Base-by-base conservation (phyloP, 2,329 filamentous ascomycete genomes). In the Pseudogymnoascus sp. region DNA sequence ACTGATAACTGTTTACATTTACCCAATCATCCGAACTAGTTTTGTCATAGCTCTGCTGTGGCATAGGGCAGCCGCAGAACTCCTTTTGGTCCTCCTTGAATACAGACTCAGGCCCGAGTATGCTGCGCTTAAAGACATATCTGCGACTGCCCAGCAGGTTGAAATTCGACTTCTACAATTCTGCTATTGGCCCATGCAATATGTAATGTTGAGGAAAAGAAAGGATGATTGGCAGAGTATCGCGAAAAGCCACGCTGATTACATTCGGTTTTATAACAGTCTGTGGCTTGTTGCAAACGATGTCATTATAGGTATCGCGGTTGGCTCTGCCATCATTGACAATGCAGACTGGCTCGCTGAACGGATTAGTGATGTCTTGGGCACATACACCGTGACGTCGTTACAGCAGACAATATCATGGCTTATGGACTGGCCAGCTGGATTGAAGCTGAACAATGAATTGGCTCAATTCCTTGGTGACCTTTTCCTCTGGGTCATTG, bases 181-280 rank as follows among this genome's bases (percentile, higher is more conserved):
- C 72, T 97, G 93, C 75, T 99, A 99, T 74, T 97, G 93, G 92
- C 95, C 94, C 2, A 91, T 96, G 75, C 93, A 99, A 74, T 97
- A 97, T 72, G 82, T 93, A 44, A 97, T 92, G 13, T 76, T 99
- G 55, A 88, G 92, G n/a, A 87, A 90, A 71, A 83, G 92, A 39
- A 95, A 96, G 72, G 86, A 88, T 65, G 91, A 96, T 69, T 97
- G 94, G 93, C 90, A 92, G 63, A 97, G 93, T 73, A 89, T 97
- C 62, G 97, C 92, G 0, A 94, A 89, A 58, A 96, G 89, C 69
- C 93, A 99, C 74, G 91, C 93, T 0, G 94, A 99, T 74, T 99
- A 99, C 74, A 99, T 99, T 67, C 89, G 94, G 13, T 99, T 99
- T 76, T 99, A 97, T 78, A 99, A 99, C 74, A 97, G 92, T 71